These are phyloP conservation scores for Lasiosphaeris hirsuta DNA, from an alignment of 495 filamentous ascomycete genomes.

Conservation along the genomic window DNA sequence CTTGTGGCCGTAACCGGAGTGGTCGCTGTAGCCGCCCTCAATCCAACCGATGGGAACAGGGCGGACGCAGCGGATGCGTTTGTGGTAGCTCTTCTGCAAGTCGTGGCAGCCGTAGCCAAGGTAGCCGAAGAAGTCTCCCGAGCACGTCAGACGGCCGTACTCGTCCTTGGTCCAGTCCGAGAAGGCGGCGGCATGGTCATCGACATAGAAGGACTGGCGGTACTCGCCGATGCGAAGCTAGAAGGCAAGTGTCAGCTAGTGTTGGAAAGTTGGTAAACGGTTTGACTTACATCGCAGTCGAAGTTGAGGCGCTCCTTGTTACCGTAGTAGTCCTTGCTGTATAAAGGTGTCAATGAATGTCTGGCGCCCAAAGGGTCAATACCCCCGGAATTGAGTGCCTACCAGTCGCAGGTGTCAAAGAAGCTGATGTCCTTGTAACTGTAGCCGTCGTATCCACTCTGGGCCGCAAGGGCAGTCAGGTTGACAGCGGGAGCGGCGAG, in stretches of 20 bases:
- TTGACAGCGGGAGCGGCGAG: slow-evolving; percentile 14
- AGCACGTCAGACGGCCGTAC: slow-evolving; percentile 14
- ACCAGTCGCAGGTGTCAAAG: slow-evolving; percentile 17
- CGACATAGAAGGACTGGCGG: slow-evolving; percentile 17
- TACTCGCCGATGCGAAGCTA: slow-evolving; percentile 10
- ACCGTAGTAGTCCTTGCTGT: slow-evolving; percentile 7
- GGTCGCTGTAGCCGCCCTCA: slow-evolving; percentile 4
- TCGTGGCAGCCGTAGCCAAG: slow-evolving; percentile 17
- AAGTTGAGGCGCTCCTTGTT: slow-evolving; percentile 17
- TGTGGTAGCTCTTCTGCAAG: slow-evolving; percentile 12
- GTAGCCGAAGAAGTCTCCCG: slow-evolving; percentile 19
- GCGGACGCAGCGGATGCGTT: slow-evolving; percentile 16
- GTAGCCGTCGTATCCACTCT: neutral
- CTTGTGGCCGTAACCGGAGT: neutral
- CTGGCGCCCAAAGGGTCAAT: neutral
- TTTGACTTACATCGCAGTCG: slow-evolving; percentile 18
- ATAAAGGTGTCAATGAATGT: neutral
- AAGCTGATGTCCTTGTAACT: slow-evolving; percentile 5
- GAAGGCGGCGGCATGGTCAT: slow-evolving; percentile 17
- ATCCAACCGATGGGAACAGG: slow-evolving; percentile 19
- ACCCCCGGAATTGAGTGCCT: neutral
- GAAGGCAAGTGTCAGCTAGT: neutral
- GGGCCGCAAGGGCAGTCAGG: neutral
- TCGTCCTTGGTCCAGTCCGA: slow-evolving; percentile 8
- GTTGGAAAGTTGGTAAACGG: too few species aligned